These are phyloP conservation scores for Paraconiothyrium brasiliense DNA, from an alignment of 2,329 filamentous ascomycete species.

Conservation along the genomic window DNA sequence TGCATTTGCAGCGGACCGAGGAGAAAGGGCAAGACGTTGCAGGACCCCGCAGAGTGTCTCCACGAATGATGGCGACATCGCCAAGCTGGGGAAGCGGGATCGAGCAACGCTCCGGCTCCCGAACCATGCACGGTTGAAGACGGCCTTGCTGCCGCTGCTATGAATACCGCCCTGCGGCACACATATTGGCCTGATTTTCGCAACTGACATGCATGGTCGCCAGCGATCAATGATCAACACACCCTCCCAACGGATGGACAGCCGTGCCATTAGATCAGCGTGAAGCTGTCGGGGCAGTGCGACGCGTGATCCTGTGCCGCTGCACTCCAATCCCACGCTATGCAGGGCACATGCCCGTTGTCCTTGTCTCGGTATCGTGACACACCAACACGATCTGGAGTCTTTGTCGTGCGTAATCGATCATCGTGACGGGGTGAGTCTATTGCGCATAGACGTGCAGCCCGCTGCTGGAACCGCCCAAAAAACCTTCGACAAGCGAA, in stretches of 20 bases:
- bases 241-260: neutral
- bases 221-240: slow-evolving; percentile 8
- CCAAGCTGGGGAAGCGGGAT: slow-evolving; percentile 11
- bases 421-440: neutral
- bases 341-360: slow-evolving; percentile 9
- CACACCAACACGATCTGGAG: slow-evolving; percentile 8
- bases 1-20: slow-evolving; percentile 5
- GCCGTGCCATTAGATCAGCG: neutral
- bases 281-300: neutral
- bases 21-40: neutral
- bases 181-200: neutral
- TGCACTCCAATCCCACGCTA: slow-evolving; percentile 6
- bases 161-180: slow-evolving; percentile 11
- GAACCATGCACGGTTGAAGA: slow-evolving; percentile 10
- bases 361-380: neutral
- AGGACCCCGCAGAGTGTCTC: slow-evolving; percentile 3
- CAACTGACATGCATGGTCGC: slow-evolving; percentile 1
- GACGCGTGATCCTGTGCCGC: slow-evolving; percentile 3
- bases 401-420: slow-evolving; percentile 9
- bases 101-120: neutral
- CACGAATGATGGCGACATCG: slow-evolving; percentile 13
- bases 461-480: neutral
- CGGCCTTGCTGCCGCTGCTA: slow-evolving; percentile 1
- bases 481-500: neutral
- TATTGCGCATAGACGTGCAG: slow-evolving; percentile 5